Conservation (phyloP, 2,329 filamentous ascomycete genomes). For the Fusarium subtropicale region DNA sequence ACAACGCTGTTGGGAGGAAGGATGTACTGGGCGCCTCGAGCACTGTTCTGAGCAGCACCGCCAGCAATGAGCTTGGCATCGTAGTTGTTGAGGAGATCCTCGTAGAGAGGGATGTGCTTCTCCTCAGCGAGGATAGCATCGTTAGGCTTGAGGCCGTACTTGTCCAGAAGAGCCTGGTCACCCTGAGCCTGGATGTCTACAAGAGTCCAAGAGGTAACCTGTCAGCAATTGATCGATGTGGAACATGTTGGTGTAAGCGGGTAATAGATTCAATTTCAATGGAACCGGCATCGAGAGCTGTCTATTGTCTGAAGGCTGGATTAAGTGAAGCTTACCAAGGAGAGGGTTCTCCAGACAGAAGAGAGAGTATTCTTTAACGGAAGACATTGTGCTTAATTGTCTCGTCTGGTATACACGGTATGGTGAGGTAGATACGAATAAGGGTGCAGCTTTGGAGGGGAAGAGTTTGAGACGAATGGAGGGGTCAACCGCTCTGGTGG, state of each 20-base stretch:
- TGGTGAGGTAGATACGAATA: conserved; percentile 17
- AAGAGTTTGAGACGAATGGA: conserved; percentile 47
- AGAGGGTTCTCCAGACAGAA: conserved; percentile 97
- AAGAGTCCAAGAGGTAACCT: conserved; percentile 13
- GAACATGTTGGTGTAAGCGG: conserved; percentile 21
- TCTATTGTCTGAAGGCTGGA: not conserved
- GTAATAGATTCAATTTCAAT: not conserved
- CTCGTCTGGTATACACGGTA: conserved; percentile 22
- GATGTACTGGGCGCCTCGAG: conserved; percentile 95
- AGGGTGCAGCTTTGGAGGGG: conserved; percentile 37
- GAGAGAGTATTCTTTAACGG: conserved; percentile 84
- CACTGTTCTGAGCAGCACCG: conserved; percentile 97
- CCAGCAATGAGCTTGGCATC: conserved; percentile 95
- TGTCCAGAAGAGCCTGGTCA: conserved; percentile 84
- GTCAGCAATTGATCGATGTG: conserved; percentile 35
- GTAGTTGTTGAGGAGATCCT: conserved; percentile 92
- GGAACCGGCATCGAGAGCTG: conserved; percentile 1
- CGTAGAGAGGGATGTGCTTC: conserved; percentile 89
- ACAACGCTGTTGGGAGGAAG: conserved; percentile 89
- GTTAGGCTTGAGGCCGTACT: conserved; percentile 95
- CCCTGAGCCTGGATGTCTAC: conserved; percentile 91
- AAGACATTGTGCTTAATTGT: conserved; percentile 70
- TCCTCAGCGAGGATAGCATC: conserved; percentile 97
- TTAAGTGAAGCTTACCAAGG: conserved; percentile 73
- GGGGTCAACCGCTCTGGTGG: conserved; percentile 44